These are phyloP conservation scores for Macrolepiota fuliginosa DNA, from an alignment of 768 basidiomycete genomes.

Conservation along the genomic window DNA sequence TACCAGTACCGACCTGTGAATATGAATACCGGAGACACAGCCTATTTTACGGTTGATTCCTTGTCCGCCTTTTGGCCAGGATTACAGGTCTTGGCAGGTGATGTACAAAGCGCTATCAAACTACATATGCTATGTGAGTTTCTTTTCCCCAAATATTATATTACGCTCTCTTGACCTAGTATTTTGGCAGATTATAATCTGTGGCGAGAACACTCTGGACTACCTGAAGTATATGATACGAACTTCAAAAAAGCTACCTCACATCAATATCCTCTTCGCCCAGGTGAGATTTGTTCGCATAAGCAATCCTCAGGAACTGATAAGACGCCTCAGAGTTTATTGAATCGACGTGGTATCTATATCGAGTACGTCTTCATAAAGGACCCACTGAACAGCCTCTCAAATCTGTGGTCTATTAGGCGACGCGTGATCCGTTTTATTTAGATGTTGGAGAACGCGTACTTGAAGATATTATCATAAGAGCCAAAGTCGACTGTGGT, in stretches of 20 bases:
- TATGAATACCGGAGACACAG: conserved; percentile 71
- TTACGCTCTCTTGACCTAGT: background rate
- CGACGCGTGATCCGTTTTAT: conserved; percentile 90
- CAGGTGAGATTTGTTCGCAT: conserved; percentile 40
- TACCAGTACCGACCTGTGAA: conserved; percentile 82
- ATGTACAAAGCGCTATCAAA: conserved; percentile 87
- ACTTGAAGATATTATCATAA: conserved; percentile 66
- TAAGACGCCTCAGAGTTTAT: conserved; percentile 66
- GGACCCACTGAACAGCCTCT: background rate
- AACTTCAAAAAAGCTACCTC: conserved; percentile 69
- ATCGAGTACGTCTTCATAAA: conserved; percentile 55
- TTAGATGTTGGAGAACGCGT: conserved; percentile 87
- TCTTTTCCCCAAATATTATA: background rate
- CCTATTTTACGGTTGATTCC: conserved; percentile 85
- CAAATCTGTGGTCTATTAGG: conserved; percentile 42
- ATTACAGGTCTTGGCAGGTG: conserved; percentile 82
- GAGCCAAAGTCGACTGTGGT: conserved; percentile 85
- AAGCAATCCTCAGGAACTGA: background rate
- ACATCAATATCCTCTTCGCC: conserved; percentile 77
- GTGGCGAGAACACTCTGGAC: conserved; percentile 82
- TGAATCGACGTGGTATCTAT: conserved; percentile 96
- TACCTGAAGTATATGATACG: conserved; percentile 93
- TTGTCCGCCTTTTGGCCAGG: conserved; percentile 98
- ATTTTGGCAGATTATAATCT: conserved; percentile 76
- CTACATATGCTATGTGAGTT: conserved; percentile 82